phyloP scores from a whole-genome alignment of 2,329 filamentous ascomycete species.

The Trichophyton equinum region DNA sequence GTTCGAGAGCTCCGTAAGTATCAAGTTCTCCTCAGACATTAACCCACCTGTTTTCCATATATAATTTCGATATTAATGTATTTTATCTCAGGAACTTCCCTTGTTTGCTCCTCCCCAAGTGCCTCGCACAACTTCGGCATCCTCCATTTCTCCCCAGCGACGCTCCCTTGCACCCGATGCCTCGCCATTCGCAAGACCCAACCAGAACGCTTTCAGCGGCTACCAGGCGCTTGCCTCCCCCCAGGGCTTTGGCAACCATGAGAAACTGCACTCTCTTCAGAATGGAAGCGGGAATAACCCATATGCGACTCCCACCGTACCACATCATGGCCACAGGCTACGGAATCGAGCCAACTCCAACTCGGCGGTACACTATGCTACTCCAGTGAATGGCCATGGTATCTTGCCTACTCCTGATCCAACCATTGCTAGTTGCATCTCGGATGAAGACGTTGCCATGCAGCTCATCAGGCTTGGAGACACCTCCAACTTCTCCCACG shows the following conservation, averaged over 20 bases:
- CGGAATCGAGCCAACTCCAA: constrained; percentile 51
- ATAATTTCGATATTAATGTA: constrained; percentile 5
- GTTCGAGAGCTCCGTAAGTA: constrained; percentile 88
- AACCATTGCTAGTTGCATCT: constrained; percentile 94
- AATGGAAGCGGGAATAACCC: constrained; percentile 26
- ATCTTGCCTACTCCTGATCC: constrained; percentile 87
- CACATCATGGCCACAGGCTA: constrained; percentile 50
- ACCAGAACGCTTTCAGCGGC: constrained; percentile 69
- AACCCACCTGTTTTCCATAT: neutral
- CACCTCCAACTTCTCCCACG: constrained; percentile 84
- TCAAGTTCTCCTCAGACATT: neutral
- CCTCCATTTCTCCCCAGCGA: constrained; percentile 86
- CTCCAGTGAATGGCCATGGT: constrained; percentile 35
- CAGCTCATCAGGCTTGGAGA: constrained; percentile 94
- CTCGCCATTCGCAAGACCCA: constrained; percentile 62
- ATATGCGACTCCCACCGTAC: constrained; percentile 49
- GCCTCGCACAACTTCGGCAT: constrained; percentile 86
- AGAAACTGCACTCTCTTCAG: constrained; percentile 27
- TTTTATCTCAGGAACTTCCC: constrained; percentile 63
- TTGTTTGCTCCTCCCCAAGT: constrained; percentile 91
- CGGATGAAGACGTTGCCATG: constrained; percentile 93
- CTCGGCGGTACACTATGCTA: constrained; percentile 29
- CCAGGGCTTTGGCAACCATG: constrained; percentile 55
- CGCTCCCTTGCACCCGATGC: constrained; percentile 60
- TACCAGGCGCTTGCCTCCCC: constrained; percentile 70